Evolutionary conservation across 1,284 basidiomycete species (phyloP), one percentile per base, ranked within the genome.

Genomic region (Mrakiaceae sp.): DNA sequence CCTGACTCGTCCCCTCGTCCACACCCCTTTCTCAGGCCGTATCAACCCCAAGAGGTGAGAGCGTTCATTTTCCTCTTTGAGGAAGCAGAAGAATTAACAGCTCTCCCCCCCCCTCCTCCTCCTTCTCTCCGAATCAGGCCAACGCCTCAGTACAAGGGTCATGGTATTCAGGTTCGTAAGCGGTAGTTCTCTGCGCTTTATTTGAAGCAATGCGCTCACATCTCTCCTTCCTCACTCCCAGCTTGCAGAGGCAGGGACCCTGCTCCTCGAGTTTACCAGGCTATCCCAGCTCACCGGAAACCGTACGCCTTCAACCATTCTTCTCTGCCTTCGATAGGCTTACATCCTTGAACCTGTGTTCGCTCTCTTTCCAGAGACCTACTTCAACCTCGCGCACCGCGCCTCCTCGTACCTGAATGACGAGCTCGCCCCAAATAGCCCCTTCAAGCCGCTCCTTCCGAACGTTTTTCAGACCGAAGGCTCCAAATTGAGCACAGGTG

Each of bases 261-360:
- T 82, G 74, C 74, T 78, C 4, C 75, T 83, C 67, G 81, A 83
- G 71, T 76, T 80, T 56, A 80, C 80, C 8, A 72, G 79, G 6
- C 71, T 83, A 7, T 74, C 75, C 46, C 78, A 80, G 69, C 69
- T 79, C 4, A 82, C 81, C 0, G 78, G 78, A 49, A 78, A 82
- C 68, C 70, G 78, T 66, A 47, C 48, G 54, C 40, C 10, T 16
- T 11, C 27, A 5, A 39, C 48, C 51, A 14, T 57, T 8, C 27
- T 46, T 8, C 14, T 50, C 16, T 58, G 11, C 6, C 2, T 44
- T 8, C 48, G 43, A 3, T 11, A 39, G 4, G 16, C 12, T 11
- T 40, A 27, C 7, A 47, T 27, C 1, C 14, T 58, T 52, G 3
- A 27, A 27, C 27, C 27, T 16, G 12, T 27, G n/a, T 11, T 42